Conservation (phyloP, 2,329 filamentous ascomycete genomes). For the Sclerotinia borealis region DNA sequence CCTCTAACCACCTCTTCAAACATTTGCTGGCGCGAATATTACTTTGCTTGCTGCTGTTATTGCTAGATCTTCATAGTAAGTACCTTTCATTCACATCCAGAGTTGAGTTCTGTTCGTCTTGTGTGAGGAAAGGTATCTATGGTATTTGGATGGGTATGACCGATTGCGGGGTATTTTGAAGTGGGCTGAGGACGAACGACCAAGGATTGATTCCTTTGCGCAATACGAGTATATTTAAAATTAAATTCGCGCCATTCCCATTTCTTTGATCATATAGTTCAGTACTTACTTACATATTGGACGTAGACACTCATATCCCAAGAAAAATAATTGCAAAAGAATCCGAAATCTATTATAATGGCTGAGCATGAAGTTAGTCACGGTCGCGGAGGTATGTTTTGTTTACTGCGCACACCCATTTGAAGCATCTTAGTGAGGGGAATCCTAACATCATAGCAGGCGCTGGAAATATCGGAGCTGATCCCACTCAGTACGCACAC, state of each 20-base stretch:
- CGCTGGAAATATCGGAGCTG: conserved; percentile 33
- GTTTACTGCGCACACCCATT: background rate
- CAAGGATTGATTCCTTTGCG: background rate
- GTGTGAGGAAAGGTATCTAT: background rate
- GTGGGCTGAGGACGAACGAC: background rate
- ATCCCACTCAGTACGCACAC: conserved; percentile 28
- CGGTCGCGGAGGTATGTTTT: conserved; percentile 32
- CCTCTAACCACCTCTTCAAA: no score
- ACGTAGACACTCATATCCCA: background rate
- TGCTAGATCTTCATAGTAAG: no score
- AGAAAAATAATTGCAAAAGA: background rate
- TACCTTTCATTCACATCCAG: no score
- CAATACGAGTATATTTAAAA: background rate
- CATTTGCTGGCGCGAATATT: no score
- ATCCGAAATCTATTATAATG: background rate
- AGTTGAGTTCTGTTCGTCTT: background rate
- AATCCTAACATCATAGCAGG: conserved; percentile 24
- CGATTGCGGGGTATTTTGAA: conserved; percentile 4
- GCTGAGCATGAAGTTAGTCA: conserved; percentile 29
- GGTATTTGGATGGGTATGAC: background rate
- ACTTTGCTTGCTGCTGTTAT: no score
- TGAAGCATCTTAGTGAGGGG: background rate
- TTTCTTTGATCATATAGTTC: background rate
- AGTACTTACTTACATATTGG: background rate
- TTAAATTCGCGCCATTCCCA: background rate